Conservation (phyloP, 345 rosid species). For the Eucalyptus polyanthemos region DNA sequence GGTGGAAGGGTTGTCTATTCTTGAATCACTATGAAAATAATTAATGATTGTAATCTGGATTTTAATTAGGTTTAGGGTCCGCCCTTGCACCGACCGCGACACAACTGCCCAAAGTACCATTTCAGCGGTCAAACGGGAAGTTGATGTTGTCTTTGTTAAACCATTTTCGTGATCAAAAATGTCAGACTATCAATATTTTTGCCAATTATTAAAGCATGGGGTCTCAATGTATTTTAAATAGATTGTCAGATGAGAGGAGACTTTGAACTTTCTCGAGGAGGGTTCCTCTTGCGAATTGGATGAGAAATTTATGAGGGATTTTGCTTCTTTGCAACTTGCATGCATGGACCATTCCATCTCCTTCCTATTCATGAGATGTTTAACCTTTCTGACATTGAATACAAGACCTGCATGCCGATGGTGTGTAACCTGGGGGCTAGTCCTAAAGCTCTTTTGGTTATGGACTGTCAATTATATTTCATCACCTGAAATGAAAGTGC, state of each 20-base stretch:
- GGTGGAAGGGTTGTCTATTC: neutral
- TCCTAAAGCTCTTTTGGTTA: neutral
- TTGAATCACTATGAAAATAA: neutral
- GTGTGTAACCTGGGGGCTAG: neutral
- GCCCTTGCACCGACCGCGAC: neutral
- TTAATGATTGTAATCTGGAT: neutral
- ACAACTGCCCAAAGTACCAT: neutral
- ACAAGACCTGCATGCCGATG: neutral
- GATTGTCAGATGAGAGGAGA: neutral
- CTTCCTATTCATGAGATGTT: neutral
- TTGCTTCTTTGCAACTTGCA: neutral
- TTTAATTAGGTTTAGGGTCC: neutral
- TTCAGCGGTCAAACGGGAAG: neutral
- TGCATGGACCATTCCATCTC: neutral
- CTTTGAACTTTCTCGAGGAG: neutral
- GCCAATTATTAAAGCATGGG: neutral
- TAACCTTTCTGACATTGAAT: neutral
- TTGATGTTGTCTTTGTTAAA: neutral
- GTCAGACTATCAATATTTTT: neutral
- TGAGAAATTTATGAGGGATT: neutral
- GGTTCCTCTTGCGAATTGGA: neutral
- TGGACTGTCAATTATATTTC: neutral
- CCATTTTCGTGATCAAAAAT: neutral
- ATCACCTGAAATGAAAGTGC: neutral
- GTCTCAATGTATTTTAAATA: neutral